Percentiles rank a stretch among this genome's conserved stretches.
These are phyloP conservation scores for Suillus variegatus DNA, from an alignment of 768 basidiomycete genomes.

Conservation along the genomic window DNA sequence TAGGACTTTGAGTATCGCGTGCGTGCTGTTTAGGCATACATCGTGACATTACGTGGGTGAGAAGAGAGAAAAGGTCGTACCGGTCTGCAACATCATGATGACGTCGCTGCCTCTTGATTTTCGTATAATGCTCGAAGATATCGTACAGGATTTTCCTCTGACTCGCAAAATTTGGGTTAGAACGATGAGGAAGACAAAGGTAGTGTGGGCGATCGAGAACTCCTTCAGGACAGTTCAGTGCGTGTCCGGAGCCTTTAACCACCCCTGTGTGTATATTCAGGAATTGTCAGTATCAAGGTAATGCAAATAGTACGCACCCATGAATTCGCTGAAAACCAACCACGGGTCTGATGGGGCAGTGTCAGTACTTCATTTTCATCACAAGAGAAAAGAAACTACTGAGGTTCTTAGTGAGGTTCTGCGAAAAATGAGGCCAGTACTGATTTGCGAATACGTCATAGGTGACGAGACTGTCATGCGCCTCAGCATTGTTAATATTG, in stretches of 20 bases:
- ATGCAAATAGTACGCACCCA: constrained; percentile 42
- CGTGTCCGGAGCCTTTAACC: constrained; percentile 64
- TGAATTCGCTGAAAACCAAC: constrained; percentile 63
- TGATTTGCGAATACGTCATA: constrained; percentile 47
- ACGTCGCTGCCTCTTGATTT: constrained; percentile 40
- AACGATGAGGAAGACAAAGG: constrained; percentile 47
- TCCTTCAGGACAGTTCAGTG: constrained; percentile 35
- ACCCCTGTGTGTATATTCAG: constrained; percentile 39
- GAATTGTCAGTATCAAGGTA: neutral
- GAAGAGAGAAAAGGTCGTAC: constrained; percentile 26
- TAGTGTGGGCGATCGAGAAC: constrained; percentile 50
- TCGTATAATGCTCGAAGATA: constrained; percentile 54
- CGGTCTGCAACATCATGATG: constrained; percentile 64
- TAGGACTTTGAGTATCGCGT: constrained; percentile 44
- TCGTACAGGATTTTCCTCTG: constrained; percentile 50
- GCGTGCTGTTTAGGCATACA: constrained; percentile 41
- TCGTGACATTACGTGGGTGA: neutral
- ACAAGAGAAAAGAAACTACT: constrained; percentile 36
- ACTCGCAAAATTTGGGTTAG: constrained; percentile 54
- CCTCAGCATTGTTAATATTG: constrained; percentile 15
- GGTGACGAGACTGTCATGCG: constrained; percentile 35
- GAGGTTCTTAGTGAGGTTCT: constrained; percentile 49
- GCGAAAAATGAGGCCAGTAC: constrained; percentile 65
- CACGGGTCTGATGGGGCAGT: constrained; percentile 47
- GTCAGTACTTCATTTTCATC: neutral